Percentiles rank a stretch among this genome's conserved stretches.
Evolutionary conservation across 2,329 filamentous ascomycete species (phyloP).

Genomic region (Fusarium albosuccineum): DNA sequence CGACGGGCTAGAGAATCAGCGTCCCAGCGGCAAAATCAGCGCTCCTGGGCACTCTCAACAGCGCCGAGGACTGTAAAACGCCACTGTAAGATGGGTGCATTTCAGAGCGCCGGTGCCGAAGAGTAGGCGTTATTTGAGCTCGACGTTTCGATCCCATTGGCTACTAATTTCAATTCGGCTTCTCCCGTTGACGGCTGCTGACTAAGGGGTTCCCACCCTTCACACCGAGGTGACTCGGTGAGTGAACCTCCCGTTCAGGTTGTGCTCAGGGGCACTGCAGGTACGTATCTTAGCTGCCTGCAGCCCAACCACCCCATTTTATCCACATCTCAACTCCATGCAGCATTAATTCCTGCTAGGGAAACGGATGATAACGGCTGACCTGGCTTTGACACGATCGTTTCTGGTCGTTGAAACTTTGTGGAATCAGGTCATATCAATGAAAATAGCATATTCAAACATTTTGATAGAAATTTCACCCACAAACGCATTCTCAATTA

Average conservation of each 20-base stretch:
- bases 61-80: too few species aligned
- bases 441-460: background rate
- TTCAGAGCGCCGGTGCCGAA: too few species aligned
- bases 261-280: constrained; percentile 28
- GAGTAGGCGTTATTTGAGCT: too few species aligned
- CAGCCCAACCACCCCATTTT: constrained; percentile 47
- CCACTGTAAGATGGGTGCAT: too few species aligned
- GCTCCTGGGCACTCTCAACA: too few species aligned
- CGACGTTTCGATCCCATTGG: too few species aligned
- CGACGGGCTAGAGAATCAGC: too few species aligned
- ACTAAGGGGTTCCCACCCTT: background rate
- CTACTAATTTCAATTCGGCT: too few species aligned
- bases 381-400: background rate
- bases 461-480: background rate
- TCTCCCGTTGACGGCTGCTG: background rate
- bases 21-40: too few species aligned
- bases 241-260: background rate
- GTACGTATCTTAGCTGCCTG: constrained; percentile 31
- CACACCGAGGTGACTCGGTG: too few species aligned
- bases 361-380: background rate
- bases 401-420: background rate
- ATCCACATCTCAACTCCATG: constrained; percentile 44
- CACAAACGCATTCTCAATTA: background rate
- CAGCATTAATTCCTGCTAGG: constrained; percentile 51
- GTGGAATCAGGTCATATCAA: too few species aligned